These are phyloP conservation scores for Colletotrichum sp. DNA, from an alignment of 2,329 filamentous ascomycete genomes.

Conservation along the genomic window DNA sequence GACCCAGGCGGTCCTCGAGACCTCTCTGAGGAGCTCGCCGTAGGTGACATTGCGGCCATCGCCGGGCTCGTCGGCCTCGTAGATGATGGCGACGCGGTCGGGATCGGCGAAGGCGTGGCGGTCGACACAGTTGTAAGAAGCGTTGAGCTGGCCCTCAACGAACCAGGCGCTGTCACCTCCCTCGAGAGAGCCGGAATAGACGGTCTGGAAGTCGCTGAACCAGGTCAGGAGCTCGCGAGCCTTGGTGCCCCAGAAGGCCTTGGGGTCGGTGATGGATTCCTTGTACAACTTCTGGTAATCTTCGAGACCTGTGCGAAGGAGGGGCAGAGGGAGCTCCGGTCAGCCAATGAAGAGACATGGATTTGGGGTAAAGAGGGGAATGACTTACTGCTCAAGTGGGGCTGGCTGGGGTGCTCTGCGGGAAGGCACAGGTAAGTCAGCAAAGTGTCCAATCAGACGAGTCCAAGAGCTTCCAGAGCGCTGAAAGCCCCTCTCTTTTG, in stretches of 20 bases:
- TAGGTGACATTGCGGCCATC: constrained; percentile 93
- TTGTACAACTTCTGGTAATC: constrained; percentile 73
- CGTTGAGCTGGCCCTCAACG: constrained; percentile 89
- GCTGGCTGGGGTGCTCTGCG: constrained; percentile 72
- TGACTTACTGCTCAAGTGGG: constrained; percentile 67
- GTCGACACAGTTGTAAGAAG: constrained; percentile 96
- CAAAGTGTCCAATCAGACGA: constrained; percentile 11
- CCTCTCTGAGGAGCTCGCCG: constrained; percentile 88
- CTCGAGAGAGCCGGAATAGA: constrained; percentile 75
- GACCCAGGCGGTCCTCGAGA: constrained; percentile 85
- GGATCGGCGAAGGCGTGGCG: constrained; percentile 96
- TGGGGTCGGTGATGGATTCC: constrained; percentile 88
- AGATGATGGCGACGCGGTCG: constrained; percentile 94
- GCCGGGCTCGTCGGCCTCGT: constrained; percentile 90
- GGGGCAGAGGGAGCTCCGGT: constrained; percentile 10
- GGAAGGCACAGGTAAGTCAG: constrained; percentile 39
- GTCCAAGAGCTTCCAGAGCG: neutral
- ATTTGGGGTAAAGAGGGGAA: constrained; percentile 21
- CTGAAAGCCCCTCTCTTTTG: constrained; percentile 12
- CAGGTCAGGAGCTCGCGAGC: constrained; percentile 91
- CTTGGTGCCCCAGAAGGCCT: constrained; percentile 87
- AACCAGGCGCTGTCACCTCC: constrained; percentile 95
- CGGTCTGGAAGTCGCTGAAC: constrained; percentile 91
- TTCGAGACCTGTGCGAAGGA: constrained; percentile 56
- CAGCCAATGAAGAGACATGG: constrained; percentile 8